Evolutionary conservation across 805 yeast genomes (phyloP).

Genomic region (Candida suzukii): DNA sequence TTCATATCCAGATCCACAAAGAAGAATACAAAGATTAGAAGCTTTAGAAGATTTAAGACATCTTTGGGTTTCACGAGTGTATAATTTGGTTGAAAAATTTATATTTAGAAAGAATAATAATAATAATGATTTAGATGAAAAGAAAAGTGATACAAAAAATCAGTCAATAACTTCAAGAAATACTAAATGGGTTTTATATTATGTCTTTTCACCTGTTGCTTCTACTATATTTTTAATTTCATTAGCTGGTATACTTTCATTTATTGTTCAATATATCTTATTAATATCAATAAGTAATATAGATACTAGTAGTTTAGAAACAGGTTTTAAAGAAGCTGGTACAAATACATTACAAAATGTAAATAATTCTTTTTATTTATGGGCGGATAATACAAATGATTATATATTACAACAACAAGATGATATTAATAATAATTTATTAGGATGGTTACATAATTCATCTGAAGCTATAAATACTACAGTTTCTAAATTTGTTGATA

Average conservation of each 20-base stretch:
- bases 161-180: constrained; percentile 8
- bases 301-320: constrained; percentile 5
- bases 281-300: constrained; percentile 18
- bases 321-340: constrained; percentile 6
- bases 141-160: neutral
- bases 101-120: no score
- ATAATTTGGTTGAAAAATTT: neutral
- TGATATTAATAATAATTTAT: constrained; percentile 52
- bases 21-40: neutral
- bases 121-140: no score
- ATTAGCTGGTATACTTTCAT: constrained; percentile 46
- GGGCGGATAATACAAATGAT: constrained; percentile 53
- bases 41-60: constrained; percentile 10
- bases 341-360: constrained; percentile 15
- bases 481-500: constrained; percentile 44
- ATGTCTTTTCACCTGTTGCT: constrained; percentile 48
- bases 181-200: constrained; percentile 38
- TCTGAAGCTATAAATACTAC: constrained; percentile 56
- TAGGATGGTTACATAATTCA: constrained; percentile 58
- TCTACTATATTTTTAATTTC: constrained; percentile 45
- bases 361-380: constrained; percentile 28
- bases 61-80: constrained; percentile 3
- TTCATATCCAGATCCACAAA: no score
- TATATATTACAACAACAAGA: constrained; percentile 43
- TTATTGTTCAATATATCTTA: constrained; percentile 47